Base-by-base conservation (phyloP, 768 basidiomycete species). In the Tulasnella sp. region DNA sequence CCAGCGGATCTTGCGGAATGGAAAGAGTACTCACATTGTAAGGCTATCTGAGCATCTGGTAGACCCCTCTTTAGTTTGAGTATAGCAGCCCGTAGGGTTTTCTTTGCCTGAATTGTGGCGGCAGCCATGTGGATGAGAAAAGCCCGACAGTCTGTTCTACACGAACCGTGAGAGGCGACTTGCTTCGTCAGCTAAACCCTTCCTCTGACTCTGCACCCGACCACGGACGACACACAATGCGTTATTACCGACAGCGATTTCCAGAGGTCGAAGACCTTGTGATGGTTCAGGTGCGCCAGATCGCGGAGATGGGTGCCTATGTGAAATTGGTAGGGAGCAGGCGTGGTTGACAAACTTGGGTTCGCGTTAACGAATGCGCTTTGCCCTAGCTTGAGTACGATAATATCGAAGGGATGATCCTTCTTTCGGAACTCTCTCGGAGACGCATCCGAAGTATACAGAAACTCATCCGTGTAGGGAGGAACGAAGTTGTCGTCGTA, bases 281-380 rank as follows among this genome's bases (percentile, higher is more conserved):
- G 71, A 97, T 98, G 94, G 96, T 99, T 11, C 93, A 98, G 68
- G 96, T 99, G 62, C 87, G 89, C 69, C 91, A 96, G 73, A 99
- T 99, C 65, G 90, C 92, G 51, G 94, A 99, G 71, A 99, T 98
- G 94, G 96, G 96, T 46, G 96, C 96, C 42, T 98, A 99, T 69
- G 96, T 99, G 62, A 97, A 97, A 67, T 77, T 99, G 64, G 93
- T 94, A 63, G 64, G 86, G 73, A 9, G 36, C 11, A 19, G 58
- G 50, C 53, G 39, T 27, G 43, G 11, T 31, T 14, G 14, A 23
- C 17, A 19, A 6, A 4, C n/a, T 7, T 21, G 1, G 7, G 15
- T 32, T 34, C 39, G 3, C 31, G n/a, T 15, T 55, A 12, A 19
- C 12, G 21, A 29, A 14, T n/a, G 25, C 15, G 34, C 21, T 17